Conservation (phyloP, 257 asterid genomes). For the Mentha longifolia region DNA sequence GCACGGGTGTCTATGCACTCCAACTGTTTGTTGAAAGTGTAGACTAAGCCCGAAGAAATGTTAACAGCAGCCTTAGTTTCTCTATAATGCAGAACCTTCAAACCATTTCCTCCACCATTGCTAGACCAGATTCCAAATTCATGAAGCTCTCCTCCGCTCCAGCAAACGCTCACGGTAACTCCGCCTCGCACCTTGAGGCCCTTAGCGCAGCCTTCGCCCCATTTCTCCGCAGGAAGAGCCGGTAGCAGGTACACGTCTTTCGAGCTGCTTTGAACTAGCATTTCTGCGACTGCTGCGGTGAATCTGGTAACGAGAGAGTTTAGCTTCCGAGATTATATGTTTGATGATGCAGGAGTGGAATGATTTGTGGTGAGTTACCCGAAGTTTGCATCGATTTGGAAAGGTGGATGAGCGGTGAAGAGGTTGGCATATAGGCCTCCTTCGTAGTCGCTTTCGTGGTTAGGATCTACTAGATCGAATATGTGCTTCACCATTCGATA, state of each 20-base stretch:
- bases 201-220: slow-evolving; percentile 63
- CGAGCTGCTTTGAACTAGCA: slow-evolving; percentile 77
- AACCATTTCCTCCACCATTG: slow-evolving; percentile 28
- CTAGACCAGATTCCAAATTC: slow-evolving; percentile 68
- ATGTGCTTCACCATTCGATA: slow-evolving; percentile 72
- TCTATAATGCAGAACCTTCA: slow-evolving; percentile 58
- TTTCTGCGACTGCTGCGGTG: slow-evolving; percentile 78
- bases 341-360: not conserved
- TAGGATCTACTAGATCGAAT: slow-evolving; percentile 66
- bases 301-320: slow-evolving; percentile 45
- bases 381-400: slow-evolving; percentile 86
- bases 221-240: slow-evolving; percentile 72
- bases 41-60: slow-evolving; percentile 48
- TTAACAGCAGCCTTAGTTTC: slow-evolving; percentile 41
- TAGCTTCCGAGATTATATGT: not conserved
- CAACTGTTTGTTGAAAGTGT: slow-evolving; percentile 65
- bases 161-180: slow-evolving; percentile 58
- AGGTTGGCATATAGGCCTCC: slow-evolving; percentile 81
- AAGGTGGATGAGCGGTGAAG: slow-evolving; percentile 83
- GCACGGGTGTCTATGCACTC: slow-evolving; percentile 44
- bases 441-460: slow-evolving; percentile 47
- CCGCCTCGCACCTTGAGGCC: slow-evolving; percentile 77
- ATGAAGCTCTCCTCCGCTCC: slow-evolving; percentile 70
- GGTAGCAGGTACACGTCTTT: slow-evolving; percentile 73
- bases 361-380: slow-evolving; percentile 46